Conservation (phyloP, 2,329 filamentous ascomycete genomes). For the Cercospora zeina region DNA sequence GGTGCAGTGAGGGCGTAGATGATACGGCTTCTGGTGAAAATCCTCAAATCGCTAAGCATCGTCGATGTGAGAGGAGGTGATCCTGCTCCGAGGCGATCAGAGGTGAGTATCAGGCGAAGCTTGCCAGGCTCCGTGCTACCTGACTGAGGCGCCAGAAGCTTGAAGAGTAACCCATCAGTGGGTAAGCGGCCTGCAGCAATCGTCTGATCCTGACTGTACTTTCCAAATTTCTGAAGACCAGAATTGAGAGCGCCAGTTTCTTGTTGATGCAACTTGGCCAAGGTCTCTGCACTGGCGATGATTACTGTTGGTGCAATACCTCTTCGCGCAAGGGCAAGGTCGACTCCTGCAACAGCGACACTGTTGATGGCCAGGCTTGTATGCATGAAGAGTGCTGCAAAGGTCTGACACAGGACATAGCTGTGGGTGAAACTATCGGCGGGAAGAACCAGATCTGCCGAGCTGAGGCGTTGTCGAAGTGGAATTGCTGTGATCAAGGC, state of each 20-base stretch:
- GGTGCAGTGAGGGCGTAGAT: slow-evolving; percentile 82
- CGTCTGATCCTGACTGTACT: slow-evolving; percentile 69
- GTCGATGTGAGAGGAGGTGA: slow-evolving; percentile 65
- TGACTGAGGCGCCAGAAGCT: slow-evolving; percentile 58
- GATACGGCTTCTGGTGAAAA: slow-evolving; percentile 76
- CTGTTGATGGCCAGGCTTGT: slow-evolving; percentile 85
- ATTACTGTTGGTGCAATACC: slow-evolving; percentile 79
- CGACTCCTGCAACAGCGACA: slow-evolving; percentile 70
- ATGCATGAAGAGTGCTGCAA: slow-evolving; percentile 82
- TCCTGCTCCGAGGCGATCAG: slow-evolving; percentile 66
- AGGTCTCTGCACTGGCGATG: slow-evolving; percentile 72
- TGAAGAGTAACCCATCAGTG: slow-evolving; percentile 61
- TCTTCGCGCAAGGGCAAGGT: slow-evolving; percentile 71
- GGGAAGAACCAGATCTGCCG: slow-evolving; percentile 79
- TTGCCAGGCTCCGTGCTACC: slow-evolving; percentile 66
- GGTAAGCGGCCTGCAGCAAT: slow-evolving; percentile 76
- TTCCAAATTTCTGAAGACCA: slow-evolving; percentile 65
- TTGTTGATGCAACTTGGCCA: slow-evolving; percentile 67
- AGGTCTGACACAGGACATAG: slow-evolving; percentile 75
- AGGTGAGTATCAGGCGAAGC: slow-evolving; percentile 77
- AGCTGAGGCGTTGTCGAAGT: slow-evolving; percentile 68
- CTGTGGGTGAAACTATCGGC: slow-evolving; percentile 77
- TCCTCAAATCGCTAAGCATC: slow-evolving; percentile 75
- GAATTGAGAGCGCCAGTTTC: slow-evolving; percentile 57
- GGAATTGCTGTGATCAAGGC: slow-evolving; percentile 76